These are phyloP conservation scores for Calophaca sinica DNA, from an alignment of 306 rosid species.

Conservation along the genomic window DNA sequence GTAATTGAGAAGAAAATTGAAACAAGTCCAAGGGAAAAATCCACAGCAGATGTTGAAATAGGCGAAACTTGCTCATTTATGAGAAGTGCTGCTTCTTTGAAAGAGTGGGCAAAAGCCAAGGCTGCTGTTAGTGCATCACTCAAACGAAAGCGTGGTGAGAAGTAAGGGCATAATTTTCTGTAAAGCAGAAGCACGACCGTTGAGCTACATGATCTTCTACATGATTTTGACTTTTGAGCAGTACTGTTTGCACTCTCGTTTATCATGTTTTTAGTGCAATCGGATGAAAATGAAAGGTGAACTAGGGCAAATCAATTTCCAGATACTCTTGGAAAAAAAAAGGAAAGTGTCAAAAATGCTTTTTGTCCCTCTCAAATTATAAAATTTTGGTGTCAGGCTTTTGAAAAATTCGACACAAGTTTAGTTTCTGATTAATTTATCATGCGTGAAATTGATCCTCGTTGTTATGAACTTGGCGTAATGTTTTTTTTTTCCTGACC, in stretches of 20 bases:
- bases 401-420: neutral
- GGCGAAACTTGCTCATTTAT: slow-evolving; percentile 75
- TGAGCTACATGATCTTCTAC: slow-evolving; percentile 27
- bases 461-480: too few relatives aligned
- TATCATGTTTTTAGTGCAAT: neutral
- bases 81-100: slow-evolving; percentile 78
- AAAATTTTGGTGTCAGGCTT: neutral
- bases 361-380: too few relatives aligned
- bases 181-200: neutral
- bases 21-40: slow-evolving; percentile 44
- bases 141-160: slow-evolving; percentile 63
- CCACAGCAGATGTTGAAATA: slow-evolving; percentile 48
- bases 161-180: slow-evolving; percentile 39
- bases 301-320: slow-evolving; percentile 19
- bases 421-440: too few relatives aligned
- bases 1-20: slow-evolving; percentile 46
- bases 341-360: neutral
- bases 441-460: neutral
- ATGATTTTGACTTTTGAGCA: slow-evolving; percentile 16
- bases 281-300: slow-evolving; percentile 12
- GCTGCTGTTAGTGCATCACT: slow-evolving; percentile 73
- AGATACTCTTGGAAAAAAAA: neutral
- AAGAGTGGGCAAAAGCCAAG: slow-evolving; percentile 76
- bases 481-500: too few relatives aligned
- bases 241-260: neutral